Base-by-base conservation (phyloP, 176 grass and related monocot species). In the Thalia dealbata region DNA sequence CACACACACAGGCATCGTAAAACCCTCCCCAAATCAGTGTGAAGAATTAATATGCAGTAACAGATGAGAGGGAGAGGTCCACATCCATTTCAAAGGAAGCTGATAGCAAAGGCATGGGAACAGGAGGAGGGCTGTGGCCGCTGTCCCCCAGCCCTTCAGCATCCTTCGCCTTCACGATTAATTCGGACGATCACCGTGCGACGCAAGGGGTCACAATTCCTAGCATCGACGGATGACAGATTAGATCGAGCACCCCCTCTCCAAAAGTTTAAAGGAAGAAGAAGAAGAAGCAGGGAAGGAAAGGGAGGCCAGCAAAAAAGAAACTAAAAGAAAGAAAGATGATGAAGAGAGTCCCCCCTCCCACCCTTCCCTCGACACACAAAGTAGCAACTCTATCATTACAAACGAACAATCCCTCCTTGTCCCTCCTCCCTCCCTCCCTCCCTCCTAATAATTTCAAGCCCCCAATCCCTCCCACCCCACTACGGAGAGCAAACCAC, bases 381-480 rank as follows among this genome's bases (percentile, higher is more conserved):
- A 75, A 75, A 75, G 59, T 48, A 19, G 22, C 27, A n/a, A n/a
- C 8, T 50, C 63, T 77, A 68, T 77, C 63, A 77, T 68, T 25
- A 42, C 75, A 68, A 68, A 35, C 75, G 41, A 23, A 51, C 75
- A 66, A 30, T 26, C 11, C 63, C 61, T 3, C 46, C 22, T 8
- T 15, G 4, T 19, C 64, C 7, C 1, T 12, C 9, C 3, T 3
- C 18, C n/a, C 41, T 1, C 29, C 32, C 51, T 9, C 30, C 11
- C 12, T 42, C 48, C 52, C 29, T 64, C 14, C 55, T 41, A 52
- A 76, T 76, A 35, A 67, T 67, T 67, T 54, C 26, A 63, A 64
- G 27, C n/a, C 10, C 29, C 26, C 41, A 54, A 5, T 10, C 3
- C 15, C 29, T n/a, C 42, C 32, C 15, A 5, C 13, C 52, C 55